phyloP scores from a whole-genome alignment of 83 land plant genomes.

The Larix sibirica region DNA sequence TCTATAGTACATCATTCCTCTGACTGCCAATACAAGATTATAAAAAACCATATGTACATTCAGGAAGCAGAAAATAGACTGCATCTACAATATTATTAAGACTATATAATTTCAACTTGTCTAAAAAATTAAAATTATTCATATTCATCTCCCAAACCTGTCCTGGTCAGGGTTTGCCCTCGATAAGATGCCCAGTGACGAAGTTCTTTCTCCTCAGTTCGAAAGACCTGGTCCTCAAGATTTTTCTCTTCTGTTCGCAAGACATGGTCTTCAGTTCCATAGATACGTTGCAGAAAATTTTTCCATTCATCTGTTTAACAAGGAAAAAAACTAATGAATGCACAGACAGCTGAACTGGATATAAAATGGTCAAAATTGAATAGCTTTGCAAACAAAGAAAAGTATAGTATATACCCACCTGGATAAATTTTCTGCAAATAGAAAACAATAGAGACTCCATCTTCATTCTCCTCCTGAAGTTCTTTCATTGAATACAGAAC shows the following conservation, averaged over 20 bases:
- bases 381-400: no score
- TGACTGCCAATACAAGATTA: slow-evolving; percentile 43
- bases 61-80: neutral
- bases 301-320: slow-evolving; percentile 75
- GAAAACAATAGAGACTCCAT: slow-evolving; percentile 76
- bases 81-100: no score
- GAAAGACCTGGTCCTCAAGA: slow-evolving; percentile 18
- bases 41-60: neutral
- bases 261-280: slow-evolving; percentile 3
- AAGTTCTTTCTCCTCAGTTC: slow-evolving; percentile 11
- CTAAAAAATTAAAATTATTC: neutral
- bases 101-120: neutral
- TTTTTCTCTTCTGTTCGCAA: neutral
- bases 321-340: neutral
- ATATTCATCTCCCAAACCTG: slow-evolving; percentile 43
- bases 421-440: slow-evolving; percentile 88
- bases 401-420: slow-evolving; percentile 36
- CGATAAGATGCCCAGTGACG: slow-evolving; percentile 83
- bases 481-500: slow-evolving; percentile 66
- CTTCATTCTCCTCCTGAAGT: slow-evolving; percentile 73
- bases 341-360: no score
- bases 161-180: slow-evolving; percentile 81
- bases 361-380: no score
- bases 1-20: slow-evolving; percentile 96
- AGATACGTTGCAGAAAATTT: slow-evolving; percentile 29